Evolutionary conservation across 495 filamentous ascomycete genomes (phyloP).

Genomic region (Xylaria castorea): DNA sequence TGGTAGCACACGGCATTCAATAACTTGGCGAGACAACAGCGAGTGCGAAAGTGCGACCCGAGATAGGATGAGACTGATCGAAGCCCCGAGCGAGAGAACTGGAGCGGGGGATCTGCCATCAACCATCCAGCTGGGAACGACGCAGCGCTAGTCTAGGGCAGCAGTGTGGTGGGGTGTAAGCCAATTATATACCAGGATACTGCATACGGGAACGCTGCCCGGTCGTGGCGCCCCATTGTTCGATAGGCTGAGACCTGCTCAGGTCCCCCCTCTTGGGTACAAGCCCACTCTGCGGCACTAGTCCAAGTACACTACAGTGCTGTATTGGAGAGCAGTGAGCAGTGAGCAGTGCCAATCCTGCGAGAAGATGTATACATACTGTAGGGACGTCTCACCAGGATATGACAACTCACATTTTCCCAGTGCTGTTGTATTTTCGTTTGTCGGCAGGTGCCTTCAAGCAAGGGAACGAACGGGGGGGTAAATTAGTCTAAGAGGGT

Average conservation of each 20-base stretch:
- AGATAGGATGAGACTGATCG: constrained; percentile 11
- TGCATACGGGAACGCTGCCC: constrained; percentile 28
- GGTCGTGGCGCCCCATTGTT: constrained; percentile 22
- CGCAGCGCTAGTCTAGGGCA: constrained; percentile 17
- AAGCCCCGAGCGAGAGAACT: constrained; percentile 20
- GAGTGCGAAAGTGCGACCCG: neutral
- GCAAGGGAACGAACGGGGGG: constrained; percentile 14
- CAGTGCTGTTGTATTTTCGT: neutral
- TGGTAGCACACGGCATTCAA: constrained; percentile 4
- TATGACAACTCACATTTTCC: constrained; percentile 12
- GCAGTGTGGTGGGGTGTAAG: neutral
- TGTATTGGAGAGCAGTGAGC: neutral
- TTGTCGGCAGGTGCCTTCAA: neutral
- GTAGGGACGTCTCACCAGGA: constrained; percentile 14
- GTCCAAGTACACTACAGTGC: neutral
- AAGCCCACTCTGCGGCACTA: neutral
- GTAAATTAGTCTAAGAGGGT: constrained; percentile 4
- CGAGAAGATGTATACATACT: neutral
- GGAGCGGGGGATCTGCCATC: constrained; percentile 38
- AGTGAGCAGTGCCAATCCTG: neutral
- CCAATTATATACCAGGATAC: constrained; percentile 13
- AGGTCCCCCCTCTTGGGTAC: neutral
- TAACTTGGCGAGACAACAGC: neutral
- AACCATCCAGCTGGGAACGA: constrained; percentile 44
- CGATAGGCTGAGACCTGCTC: constrained; percentile 15